Percentiles rank a stretch among this genome's conserved stretches.
phyloP scores from a whole-genome alignment of 2,329 filamentous ascomycete genomes.

The Fusarium vanettenii region DNA sequence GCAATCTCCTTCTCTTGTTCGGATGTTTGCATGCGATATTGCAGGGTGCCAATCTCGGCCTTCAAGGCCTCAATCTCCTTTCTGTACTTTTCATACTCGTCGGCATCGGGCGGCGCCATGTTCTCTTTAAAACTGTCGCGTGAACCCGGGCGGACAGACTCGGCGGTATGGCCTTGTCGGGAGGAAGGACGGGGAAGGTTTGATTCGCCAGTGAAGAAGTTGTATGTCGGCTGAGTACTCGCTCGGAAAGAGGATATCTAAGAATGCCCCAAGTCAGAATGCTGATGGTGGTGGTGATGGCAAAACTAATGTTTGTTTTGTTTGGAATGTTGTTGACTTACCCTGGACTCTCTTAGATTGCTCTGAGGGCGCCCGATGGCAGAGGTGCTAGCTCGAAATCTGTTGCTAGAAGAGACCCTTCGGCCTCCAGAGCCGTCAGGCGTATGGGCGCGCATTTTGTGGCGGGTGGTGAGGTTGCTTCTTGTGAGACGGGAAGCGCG shows the following conservation, averaged over 20 bases:
- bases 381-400: slow-evolving; percentile 52
- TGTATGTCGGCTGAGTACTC: slow-evolving; percentile 65
- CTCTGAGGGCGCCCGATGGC: slow-evolving; percentile 51
- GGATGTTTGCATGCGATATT: slow-evolving; percentile 86
- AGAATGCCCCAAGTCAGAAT: slow-evolving; percentile 3
- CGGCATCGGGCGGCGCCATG: slow-evolving; percentile 67
- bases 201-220: slow-evolving; percentile 68
- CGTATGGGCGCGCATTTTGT: slow-evolving; percentile 49
- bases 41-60: slow-evolving; percentile 87
- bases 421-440: slow-evolving; percentile 46
- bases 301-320: slow-evolving; percentile 36
- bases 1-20: slow-evolving; percentile 90
- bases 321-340: slow-evolving; percentile 48
- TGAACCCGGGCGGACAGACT: slow-evolving; percentile 60
- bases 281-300: background rate
- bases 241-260: slow-evolving; percentile 61
- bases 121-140: slow-evolving; percentile 71
- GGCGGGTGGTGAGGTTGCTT: background rate
- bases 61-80: slow-evolving; percentile 80
- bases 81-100: slow-evolving; percentile 68
- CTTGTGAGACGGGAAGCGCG: slow-evolving; percentile 16
- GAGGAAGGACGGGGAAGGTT: slow-evolving; percentile 51
- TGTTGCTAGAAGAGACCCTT: slow-evolving; percentile 45
- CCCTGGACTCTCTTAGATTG: slow-evolving; percentile 52
- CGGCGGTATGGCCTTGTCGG: slow-evolving; percentile 54